phyloP scores from a whole-genome alignment of 345 rosid genomes.

The Crucihimalaya himalaica region DNA sequence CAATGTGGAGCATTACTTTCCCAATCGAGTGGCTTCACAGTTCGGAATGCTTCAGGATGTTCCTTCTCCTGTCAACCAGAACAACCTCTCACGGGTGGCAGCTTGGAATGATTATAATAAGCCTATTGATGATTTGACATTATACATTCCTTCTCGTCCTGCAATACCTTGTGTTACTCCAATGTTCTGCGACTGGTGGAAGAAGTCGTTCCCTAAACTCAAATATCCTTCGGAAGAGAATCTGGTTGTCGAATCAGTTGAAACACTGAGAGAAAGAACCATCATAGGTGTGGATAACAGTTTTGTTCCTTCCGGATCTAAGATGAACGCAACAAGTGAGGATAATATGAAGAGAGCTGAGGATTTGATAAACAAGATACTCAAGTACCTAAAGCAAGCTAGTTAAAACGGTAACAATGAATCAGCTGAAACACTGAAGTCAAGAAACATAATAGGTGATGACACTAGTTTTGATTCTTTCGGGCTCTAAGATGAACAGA shows the following conservation, averaged over 20 bases:
- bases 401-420: not conserved
- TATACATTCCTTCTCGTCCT: conserved; percentile 47
- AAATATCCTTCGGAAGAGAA: not conserved
- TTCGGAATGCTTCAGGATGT: conserved; percentile 68
- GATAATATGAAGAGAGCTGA: no score
- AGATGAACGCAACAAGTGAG: not conserved
- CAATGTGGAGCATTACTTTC: conserved; percentile 46
- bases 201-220: not conserved
- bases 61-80: conserved; percentile 26
- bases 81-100: conserved; percentile 6
- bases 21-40: conserved; percentile 60
- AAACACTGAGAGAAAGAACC: not conserved
- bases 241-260: not conserved
- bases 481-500: conserved; percentile 12
- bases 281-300: not conserved
- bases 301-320: not conserved
- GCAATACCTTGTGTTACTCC: conserved; percentile 40
- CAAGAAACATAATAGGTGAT: conserved; percentile 9
- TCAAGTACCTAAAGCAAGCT: not conserved
- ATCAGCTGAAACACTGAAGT: not conserved
- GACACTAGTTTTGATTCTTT: conserved; percentile 1
- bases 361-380: not conserved
- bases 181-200: conserved; percentile 55
- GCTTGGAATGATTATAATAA: conserved; percentile 40
- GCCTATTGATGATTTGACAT: conserved; percentile 33